These are phyloP conservation scores for Pleurotus ostreatus DNA, from an alignment of 768 basidiomycete genomes.

Conservation along the genomic window DNA sequence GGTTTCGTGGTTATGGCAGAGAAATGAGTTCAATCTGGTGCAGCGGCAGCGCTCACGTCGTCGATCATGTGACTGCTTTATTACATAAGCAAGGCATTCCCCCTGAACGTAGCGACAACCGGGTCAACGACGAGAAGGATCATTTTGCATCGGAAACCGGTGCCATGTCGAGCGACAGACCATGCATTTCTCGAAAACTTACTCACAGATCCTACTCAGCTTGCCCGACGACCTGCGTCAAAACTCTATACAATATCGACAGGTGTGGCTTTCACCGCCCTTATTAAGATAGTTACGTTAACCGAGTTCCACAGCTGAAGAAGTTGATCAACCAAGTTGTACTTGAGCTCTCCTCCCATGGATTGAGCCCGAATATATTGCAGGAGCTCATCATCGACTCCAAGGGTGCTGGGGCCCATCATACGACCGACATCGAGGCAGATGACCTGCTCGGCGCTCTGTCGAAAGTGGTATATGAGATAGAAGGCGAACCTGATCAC, in stretches of 20 bases:
- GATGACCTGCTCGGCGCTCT: constrained; percentile 5
- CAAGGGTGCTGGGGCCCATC: neutral
- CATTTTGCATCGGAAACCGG: no score
- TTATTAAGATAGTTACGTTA: neutral
- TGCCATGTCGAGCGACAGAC: no score
- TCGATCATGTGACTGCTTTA: no score
- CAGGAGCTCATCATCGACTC: constrained; percentile 32
- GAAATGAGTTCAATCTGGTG: neutral
- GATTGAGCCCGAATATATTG: constrained; percentile 47
- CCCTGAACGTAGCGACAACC: no score
- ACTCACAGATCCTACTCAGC: constrained; percentile 52
- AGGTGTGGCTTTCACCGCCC: constrained; percentile 34
- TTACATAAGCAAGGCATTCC: no score
- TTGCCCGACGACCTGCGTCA: constrained; percentile 76
- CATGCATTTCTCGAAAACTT: constrained; percentile 78
- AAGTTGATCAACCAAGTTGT: constrained; percentile 85
- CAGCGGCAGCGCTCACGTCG: no score
- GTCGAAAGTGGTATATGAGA: constrained; percentile 51
- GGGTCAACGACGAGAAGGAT: no score
- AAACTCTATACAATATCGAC: constrained; percentile 81
- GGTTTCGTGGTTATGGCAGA: neutral
- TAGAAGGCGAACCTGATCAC: constrained; percentile 39
- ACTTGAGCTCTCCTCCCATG: constrained; percentile 69
- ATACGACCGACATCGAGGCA: constrained; percentile 1
- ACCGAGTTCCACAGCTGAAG: constrained; percentile 65